Evolutionary conservation across 768 basidiomycete genomes (phyloP).

Genomic region (Russula vinacea): DNA sequence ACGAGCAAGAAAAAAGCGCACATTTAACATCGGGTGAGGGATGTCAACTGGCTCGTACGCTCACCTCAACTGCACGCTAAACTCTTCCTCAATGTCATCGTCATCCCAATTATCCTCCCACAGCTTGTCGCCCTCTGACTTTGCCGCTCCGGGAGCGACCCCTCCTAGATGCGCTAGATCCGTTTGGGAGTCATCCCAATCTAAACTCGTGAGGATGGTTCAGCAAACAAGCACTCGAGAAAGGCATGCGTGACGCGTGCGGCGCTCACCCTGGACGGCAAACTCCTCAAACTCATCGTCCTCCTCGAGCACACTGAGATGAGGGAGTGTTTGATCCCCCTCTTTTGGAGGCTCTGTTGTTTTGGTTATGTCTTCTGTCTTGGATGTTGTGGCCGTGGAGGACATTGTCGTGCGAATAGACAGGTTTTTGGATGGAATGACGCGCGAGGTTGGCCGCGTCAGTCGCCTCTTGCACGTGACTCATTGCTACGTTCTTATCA

Average conservation of each 20-base stretch:
- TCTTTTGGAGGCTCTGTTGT: conserved; percentile 32
- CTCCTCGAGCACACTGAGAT: conserved; percentile 89
- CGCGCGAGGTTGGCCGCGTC: conserved; percentile 1
- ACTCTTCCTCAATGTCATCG: conserved; percentile 97
- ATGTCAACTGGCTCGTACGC: conserved; percentile 34
- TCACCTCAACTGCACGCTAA: conserved; percentile 91
- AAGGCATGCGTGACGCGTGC: conserved; percentile 1
- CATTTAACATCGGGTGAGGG: neutral
- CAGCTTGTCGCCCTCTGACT: conserved; percentile 81
- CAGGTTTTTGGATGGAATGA: neutral
- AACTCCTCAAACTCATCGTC: conserved; percentile 99
- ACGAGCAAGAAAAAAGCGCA: neutral
- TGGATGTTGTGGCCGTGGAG: conserved; percentile 34
- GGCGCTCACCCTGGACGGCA: conserved; percentile 63
- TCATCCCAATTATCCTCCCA: conserved; percentile 99
- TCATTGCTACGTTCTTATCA: no score
- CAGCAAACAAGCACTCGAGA: neutral
- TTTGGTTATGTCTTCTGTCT: conserved; percentile 31
- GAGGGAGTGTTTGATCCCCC: conserved; percentile 37
- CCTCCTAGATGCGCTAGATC: conserved; percentile 76
- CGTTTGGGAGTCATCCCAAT: conserved; percentile 86
- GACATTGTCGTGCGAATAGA: conserved; percentile 30
- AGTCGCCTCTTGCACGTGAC: conserved; percentile 3
- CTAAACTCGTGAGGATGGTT: conserved; percentile 39
- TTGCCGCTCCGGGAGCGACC: conserved; percentile 68